A percentile compares a stretch with the other conserved stretches of the same genome.
Evolutionary conservation across 306 rosid species (phyloP).

Genomic region (Casuarina glauca): DNA sequence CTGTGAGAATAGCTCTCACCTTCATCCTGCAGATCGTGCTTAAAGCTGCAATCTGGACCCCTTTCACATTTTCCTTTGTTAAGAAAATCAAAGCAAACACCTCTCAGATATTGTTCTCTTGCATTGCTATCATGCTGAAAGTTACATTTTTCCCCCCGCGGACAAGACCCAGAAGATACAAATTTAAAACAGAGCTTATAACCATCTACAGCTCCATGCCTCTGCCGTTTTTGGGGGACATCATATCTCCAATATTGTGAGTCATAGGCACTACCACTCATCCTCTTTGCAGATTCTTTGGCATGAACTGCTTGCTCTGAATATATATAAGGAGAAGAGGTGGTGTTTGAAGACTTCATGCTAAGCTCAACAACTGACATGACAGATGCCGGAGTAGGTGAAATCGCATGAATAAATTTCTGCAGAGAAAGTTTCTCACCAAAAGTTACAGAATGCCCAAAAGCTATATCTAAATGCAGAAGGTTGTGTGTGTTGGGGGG

Average conservation of each 20-base stretch:
- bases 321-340: slow-evolving; percentile 66
- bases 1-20: slow-evolving; percentile 47
- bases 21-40: slow-evolving; percentile 75
- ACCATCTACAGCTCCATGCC: slow-evolving; percentile 58
- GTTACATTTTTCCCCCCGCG: slow-evolving; percentile 76
- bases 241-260: slow-evolving; percentile 97
- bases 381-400: slow-evolving; percentile 87
- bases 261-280: slow-evolving; percentile 54
- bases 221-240: slow-evolving; percentile 80
- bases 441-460: slow-evolving; percentile 28
- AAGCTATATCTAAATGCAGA: slow-evolving; percentile 23
- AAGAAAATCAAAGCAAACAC: slow-evolving; percentile 90
- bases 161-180: slow-evolving; percentile 84
- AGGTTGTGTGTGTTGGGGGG: neutral
- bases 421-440: slow-evolving; percentile 40
- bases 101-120: slow-evolving; percentile 71
- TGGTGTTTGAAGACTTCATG: slow-evolving; percentile 64
- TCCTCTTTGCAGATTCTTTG: slow-evolving; percentile 60
- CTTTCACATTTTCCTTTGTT: slow-evolving; percentile 92
- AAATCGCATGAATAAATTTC: slow-evolving; percentile 96
- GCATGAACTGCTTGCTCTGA: slow-evolving; percentile 37
- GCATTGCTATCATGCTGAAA: slow-evolving; percentile 83
- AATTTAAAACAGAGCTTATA: slow-evolving; percentile 82
- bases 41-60: slow-evolving; percentile 83
- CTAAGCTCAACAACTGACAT: slow-evolving; percentile 84